Evolutionary conservation across 305 asterid genomes (phyloP).

Genomic region (Stenogyne calaminthoides): DNA sequence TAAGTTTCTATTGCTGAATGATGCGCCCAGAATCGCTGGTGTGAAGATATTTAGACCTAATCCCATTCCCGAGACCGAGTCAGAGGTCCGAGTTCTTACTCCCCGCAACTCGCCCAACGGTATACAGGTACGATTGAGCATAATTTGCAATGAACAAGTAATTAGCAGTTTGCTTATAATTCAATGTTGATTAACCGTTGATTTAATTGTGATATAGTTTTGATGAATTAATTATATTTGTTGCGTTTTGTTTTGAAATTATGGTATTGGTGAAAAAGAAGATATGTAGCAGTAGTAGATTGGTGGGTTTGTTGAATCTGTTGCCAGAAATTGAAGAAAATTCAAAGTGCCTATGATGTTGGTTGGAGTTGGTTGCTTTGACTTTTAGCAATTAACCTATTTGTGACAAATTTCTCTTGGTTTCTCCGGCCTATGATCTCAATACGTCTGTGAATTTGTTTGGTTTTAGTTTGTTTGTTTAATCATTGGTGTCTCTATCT

Average conservation of each 20-base stretch:
- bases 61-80: slow-evolving; percentile 53
- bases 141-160: slow-evolving; percentile 1
- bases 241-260: background rate
- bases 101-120: slow-evolving; percentile 83
- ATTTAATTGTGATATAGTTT: background rate
- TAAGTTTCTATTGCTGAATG: slow-evolving; percentile 60
- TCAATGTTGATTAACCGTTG: background rate
- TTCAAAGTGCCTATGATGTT: background rate
- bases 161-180: too few species aligned
- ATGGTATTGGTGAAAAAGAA: slow-evolving; percentile 17
- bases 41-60: slow-evolving; percentile 65
- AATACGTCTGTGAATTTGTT: background rate
- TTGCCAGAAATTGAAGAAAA: slow-evolving; percentile 13
- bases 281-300: slow-evolving; percentile 3
- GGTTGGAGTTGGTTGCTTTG: slow-evolving; percentile 9
- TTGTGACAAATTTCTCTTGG: slow-evolving; percentile 4
- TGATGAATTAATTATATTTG: too few species aligned
- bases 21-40: slow-evolving; percentile 70
- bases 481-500: slow-evolving; percentile 9
- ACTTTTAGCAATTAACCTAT: slow-evolving; percentile 2
- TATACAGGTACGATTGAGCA: slow-evolving; percentile 56
- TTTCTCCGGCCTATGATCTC: background rate
- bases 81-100: slow-evolving; percentile 68
- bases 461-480: background rate
- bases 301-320: slow-evolving; percentile 35